phyloP scores from a whole-genome alignment of 345 rosid species.

The Eucalyptus paniculata region DNA sequence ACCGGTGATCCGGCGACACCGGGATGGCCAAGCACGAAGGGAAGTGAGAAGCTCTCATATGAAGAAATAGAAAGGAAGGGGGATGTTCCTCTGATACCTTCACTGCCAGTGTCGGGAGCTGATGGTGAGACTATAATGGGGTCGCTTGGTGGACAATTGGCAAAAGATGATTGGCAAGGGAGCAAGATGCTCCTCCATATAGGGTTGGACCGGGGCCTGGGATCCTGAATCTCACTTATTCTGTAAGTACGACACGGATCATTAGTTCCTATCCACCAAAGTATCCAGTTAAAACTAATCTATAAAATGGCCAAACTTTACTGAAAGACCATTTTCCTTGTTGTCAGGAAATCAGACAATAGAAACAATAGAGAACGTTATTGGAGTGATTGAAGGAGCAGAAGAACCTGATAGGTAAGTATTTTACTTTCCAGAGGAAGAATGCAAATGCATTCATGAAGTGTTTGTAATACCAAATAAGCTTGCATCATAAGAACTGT shows the following conservation, averaged over 20 bases:
- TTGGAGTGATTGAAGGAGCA: conserved; percentile 60
- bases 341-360: conserved; percentile 42
- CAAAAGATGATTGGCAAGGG: conserved; percentile 55
- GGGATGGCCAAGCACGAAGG: conserved; percentile 64
- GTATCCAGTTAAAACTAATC: neutral
- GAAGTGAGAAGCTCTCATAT: conserved; percentile 58
- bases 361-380: conserved; percentile 63
- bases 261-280: neutral
- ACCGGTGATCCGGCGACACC: conserved; percentile 77
- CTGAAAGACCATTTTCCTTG: neutral
- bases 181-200: conserved; percentile 39
- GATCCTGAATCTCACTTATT: conserved; percentile 43
- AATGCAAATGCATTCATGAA: neutral
- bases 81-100: conserved; percentile 51
- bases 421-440: neutral
- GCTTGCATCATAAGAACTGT: neutral
- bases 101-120: conserved; percentile 56
- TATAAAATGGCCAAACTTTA: neutral
- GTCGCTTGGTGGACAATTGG: conserved; percentile 37
- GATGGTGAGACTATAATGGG: conserved; percentile 60
- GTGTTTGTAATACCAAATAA: neutral
- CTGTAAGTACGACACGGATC: conserved; percentile 12
- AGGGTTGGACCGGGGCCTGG: conserved; percentile 80
- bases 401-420: conserved; percentile 82
- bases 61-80: conserved; percentile 45